Evolutionary conservation across 345 rosid species (phyloP), one percentile per base, ranked within the genome.

Genomic region (Corchorus capsularis): DNA sequence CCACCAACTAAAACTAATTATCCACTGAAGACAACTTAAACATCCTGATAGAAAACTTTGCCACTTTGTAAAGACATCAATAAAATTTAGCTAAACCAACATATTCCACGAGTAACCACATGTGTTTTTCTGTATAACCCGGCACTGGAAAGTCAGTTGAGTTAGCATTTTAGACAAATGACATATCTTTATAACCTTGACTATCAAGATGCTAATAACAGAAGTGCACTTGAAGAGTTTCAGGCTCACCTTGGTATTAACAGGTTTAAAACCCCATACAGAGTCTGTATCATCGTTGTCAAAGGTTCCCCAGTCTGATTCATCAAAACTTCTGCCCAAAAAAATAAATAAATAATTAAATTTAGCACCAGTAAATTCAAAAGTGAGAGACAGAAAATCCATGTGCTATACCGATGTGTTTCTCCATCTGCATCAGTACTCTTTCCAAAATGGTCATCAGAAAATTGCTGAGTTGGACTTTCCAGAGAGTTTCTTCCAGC

Each of bases 211-310:
- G 67, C 20, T 35, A 20, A 67, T 27, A 63, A 12, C 37, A 49
- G 55, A 37, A 53, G 67, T 8, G 52, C 16, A 55, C 49, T 34
- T 50, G 70, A 73, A 45, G 73, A 77, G 59, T 76, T 72, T 57
- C 37, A 45, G 69, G 54, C 87, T 86, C 60, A 92, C 99, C 99
- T 91, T 91, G 83, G 86, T 77, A 74, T 88, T 81, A 69, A 82
- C 63, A 80, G 85, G 86, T 80, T 87, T 86, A 78, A 96, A 89
- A 19, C 98, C 98, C 99, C 99, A 96, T 37, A 93, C 90, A 7
- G 96, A 92, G 83, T 93, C 99, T 45, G 85, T 83, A 82, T 96
- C 99, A 85, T 96, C 98, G 66, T 87, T 86, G 79, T 92, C 99
- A 73, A 96, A 93, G 54, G 94, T 95, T 75, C 98, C 97, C 99